Percentiles rank a stretch among this genome's conserved stretches.
Conservation (phyloP, 1,139 yeast species). For the Debaryomycetaceae sp. region DNA sequence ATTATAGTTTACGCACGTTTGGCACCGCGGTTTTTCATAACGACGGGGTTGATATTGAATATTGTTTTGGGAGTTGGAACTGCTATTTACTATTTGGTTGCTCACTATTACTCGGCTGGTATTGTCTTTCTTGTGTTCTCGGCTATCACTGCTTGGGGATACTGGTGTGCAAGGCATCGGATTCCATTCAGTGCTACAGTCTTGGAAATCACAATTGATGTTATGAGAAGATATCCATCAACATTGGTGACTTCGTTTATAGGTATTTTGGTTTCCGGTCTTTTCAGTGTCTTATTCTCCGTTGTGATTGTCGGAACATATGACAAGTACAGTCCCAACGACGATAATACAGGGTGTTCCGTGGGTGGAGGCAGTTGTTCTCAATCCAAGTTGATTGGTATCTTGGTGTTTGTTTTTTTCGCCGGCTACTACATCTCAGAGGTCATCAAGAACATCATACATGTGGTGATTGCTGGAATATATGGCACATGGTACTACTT, state of each 20-base stretch:
- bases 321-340: conserved; percentile 58
- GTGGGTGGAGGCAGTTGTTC: conserved; percentile 67
- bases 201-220: conserved; percentile 69
- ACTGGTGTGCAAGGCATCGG: conserved; percentile 69
- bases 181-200: conserved; percentile 75
- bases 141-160: conserved; percentile 62
- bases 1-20: conserved; percentile 61
- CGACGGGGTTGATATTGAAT: conserved; percentile 65
- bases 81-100: conserved; percentile 64
- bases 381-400: conserved; percentile 63
- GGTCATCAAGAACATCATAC: conserved; percentile 80
- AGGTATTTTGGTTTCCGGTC: conserved; percentile 65
- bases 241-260: conserved; percentile 59
- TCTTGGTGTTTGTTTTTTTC: conserved; percentile 67
- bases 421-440: conserved; percentile 87
- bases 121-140: conserved; percentile 68
- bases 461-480: conserved; percentile 79
- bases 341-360: conserved; percentile 32
- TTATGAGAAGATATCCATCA: conserved; percentile 68
- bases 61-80: conserved; percentile 71
- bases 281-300: conserved; percentile 63
- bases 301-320: conserved; percentile 71
- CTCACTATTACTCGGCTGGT: conserved; percentile 73
- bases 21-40: conserved; percentile 67
- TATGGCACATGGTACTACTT: conserved; percentile 92